Conservation (phyloP, 371 early-diverging fungal genomes). For the Vairimorpha ceranae region DNA sequence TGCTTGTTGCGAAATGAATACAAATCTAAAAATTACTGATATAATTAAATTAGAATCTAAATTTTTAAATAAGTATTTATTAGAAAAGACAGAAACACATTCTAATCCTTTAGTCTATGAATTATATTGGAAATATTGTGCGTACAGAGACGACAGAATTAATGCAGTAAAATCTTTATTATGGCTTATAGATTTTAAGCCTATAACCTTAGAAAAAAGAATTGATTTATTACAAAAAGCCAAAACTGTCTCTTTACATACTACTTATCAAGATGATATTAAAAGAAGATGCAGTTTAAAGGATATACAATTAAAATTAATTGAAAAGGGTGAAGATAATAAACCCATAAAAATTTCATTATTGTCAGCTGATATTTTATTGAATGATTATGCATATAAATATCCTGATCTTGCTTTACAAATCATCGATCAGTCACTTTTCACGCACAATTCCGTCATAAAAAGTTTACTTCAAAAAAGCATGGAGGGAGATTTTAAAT, state of each 20-base stretch:
- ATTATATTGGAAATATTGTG: slow-evolving; percentile 52
- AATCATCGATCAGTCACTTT: slow-evolving; percentile 40
- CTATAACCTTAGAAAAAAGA: slow-evolving; percentile 37
- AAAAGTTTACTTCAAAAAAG: slow-evolving; percentile 25
- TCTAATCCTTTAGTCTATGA: slow-evolving; percentile 30
- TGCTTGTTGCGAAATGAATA: slow-evolving; percentile 20
- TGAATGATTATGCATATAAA: slow-evolving; percentile 55
- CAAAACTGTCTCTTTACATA: slow-evolving; percentile 25
- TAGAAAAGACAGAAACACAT: slow-evolving; percentile 30
- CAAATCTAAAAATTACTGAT: not conserved
- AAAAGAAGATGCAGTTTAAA: slow-evolving; percentile 25
- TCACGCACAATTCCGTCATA: slow-evolving; percentile 30
- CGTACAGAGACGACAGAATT: slow-evolving; percentile 39
- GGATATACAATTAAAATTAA: slow-evolving; percentile 46
- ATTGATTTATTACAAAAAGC: slow-evolving; percentile 40
- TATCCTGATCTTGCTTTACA: slow-evolving; percentile 42
- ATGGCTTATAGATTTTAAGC: slow-evolving; percentile 21
- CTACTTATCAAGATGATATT: slow-evolving; percentile 6
- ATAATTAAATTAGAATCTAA: slow-evolving; percentile 33
- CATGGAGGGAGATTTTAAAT: slow-evolving; percentile 14
- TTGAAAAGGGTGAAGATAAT: slow-evolving; percentile 23
- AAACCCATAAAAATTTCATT: slow-evolving; percentile 18
- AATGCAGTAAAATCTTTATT: slow-evolving; percentile 42
- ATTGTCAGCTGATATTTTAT: slow-evolving; percentile 45
- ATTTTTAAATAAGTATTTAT: slow-evolving; percentile 41